Percentiles rank a stretch among this genome's conserved stretches.
Conservation (phyloP, 192 early-diverging fungal genomes). For the Backusella parvicylindrica region DNA sequence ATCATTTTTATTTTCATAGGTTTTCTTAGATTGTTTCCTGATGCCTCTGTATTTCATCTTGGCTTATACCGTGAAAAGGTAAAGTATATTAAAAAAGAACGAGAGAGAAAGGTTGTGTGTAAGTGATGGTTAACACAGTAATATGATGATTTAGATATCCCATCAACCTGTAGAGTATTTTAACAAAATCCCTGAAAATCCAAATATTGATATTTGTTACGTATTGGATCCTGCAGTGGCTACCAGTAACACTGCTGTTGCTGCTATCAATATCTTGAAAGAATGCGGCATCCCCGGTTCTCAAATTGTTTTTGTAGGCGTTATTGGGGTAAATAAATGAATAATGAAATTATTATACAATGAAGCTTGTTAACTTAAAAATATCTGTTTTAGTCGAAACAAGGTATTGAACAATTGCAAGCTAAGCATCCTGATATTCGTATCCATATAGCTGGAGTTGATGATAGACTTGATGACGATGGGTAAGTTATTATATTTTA, state of each 20-base stretch:
- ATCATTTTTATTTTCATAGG: constrained; percentile 21
- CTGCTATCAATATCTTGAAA: constrained; percentile 71
- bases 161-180: constrained; percentile 91
- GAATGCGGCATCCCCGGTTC: constrained; percentile 67
- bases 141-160: constrained; percentile 40
- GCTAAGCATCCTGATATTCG: constrained; percentile 50
- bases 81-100: neutral
- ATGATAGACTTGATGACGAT: constrained; percentile 50
- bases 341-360: constrained; percentile 21
- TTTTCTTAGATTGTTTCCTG: constrained; percentile 61
- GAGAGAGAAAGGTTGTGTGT: neutral
- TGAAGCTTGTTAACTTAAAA: neutral
- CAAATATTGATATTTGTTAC: constrained; percentile 65
- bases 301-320: constrained; percentile 66
- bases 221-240: constrained; percentile 84
- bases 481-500: constrained; percentile 42
- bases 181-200: constrained; percentile 78
- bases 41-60: constrained; percentile 72
- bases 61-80: constrained; percentile 80
- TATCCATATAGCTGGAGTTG: constrained; percentile 54
- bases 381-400: constrained; percentile 20
- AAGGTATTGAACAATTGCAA: constrained; percentile 33
- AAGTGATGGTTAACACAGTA: neutral
- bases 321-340: constrained; percentile 46
- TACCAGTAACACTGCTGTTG: constrained; percentile 71